These are phyloP conservation scores for Leishmania amazonensis DNA, from an alignment of 208 protist species.

Conservation along the genomic window DNA sequence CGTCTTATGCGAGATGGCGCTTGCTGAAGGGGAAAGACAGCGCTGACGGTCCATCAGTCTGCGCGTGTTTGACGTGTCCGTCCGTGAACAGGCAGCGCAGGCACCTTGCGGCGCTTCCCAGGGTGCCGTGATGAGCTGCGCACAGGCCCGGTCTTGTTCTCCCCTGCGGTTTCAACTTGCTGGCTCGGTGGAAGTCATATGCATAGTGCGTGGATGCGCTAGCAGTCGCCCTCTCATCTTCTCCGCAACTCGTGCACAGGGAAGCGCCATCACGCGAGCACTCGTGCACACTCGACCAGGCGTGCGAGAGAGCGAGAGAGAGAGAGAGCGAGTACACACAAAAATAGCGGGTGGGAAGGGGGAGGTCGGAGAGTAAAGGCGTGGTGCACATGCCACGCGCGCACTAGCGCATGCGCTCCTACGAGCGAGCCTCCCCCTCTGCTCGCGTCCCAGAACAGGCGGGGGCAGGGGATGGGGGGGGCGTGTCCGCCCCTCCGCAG, in stretches of 20 bases:
- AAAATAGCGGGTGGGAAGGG: neutral
- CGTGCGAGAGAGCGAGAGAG: neutral
- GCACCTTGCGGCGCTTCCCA: neutral
- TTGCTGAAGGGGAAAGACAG: neutral
- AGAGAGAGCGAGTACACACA: neutral
- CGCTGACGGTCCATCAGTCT: neutral
- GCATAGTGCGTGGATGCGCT: neutral
- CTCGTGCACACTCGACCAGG: neutral
- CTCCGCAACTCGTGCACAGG: neutral
- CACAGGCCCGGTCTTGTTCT: neutral
- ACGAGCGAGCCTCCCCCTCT: no score
- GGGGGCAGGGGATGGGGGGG: no score
- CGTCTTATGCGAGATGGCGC: neutral
- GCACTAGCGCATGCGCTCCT: no score
- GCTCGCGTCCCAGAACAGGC: no score
- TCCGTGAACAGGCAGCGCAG: neutral
- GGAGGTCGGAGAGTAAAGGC: neutral
- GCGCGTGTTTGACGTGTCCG: neutral
- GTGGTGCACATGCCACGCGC: no score
- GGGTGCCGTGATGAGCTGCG: neutral
- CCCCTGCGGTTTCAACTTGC: neutral
- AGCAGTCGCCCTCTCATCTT: neutral
- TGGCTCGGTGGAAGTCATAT: neutral
- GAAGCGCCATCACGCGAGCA: neutral
- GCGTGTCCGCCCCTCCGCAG: no score